A percentile compares a stretch with the other conserved stretches of the same genome.
Conservation (phyloP, 2,329 filamentous ascomycete species). For the Apiospora kogelbergensis region DNA sequence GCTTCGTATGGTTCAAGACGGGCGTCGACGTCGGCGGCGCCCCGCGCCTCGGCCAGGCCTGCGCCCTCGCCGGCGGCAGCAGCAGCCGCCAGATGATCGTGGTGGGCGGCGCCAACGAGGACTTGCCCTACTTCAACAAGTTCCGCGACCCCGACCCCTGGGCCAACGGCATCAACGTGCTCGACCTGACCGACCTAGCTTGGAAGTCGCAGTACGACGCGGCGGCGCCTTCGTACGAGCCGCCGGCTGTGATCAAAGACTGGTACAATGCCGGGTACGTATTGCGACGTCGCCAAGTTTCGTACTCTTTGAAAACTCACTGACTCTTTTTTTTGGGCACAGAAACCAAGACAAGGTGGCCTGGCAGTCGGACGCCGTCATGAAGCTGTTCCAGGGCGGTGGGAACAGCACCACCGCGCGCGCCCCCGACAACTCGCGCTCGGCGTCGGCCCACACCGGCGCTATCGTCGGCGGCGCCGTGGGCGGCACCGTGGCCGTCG, state of each 20-base stretch:
- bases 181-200: conserved; percentile 7
- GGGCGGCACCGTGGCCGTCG: background rate
- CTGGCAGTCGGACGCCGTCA: conserved; percentile 1
- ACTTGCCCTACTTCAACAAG: background rate
- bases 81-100: conserved; percentile 12
- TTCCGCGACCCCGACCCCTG: conserved; percentile 11
- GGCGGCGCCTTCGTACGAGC: conserved; percentile 4
- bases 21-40: background rate
- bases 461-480: conserved; percentile 7
- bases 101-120: conserved; percentile 9
- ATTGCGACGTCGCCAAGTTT: too few relatives aligned
- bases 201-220: conserved; percentile 11
- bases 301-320: background rate
- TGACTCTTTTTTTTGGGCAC: background rate
- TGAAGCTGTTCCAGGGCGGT: conserved; percentile 1
- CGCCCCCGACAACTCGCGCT: background rate
- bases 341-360: conserved; percentile 1
- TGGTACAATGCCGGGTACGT: conserved; percentile 15
- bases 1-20: conserved; percentile 16
- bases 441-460: background rate
- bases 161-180: conserved; percentile 10
- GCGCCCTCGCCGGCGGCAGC: background rate
- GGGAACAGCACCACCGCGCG: background rate
- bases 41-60: conserved; percentile 10
- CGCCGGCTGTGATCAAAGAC: background rate